Conservation (phyloP, 2,329 filamentous ascomycete species). For the Fusarium marasasianum region DNA sequence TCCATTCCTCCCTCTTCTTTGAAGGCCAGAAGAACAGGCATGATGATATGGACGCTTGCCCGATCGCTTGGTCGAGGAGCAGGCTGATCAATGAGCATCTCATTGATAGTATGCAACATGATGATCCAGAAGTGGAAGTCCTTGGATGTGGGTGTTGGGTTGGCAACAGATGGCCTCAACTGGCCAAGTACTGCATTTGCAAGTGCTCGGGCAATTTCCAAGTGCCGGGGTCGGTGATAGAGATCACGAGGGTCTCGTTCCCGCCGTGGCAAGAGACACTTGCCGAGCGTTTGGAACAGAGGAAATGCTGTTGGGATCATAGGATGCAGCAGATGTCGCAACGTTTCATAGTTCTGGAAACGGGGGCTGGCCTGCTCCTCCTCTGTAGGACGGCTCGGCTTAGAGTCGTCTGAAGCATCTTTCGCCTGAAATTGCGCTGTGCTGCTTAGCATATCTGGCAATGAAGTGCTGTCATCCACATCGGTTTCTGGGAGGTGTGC, state of each 20-base stretch:
- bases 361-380: conserved; percentile 55
- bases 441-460: conserved; percentile 46
- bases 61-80: conserved; percentile 59
- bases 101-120: conserved; percentile 79
- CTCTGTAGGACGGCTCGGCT: conserved; percentile 49
- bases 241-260: conserved; percentile 66
- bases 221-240: conserved; percentile 63
- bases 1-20: conserved; percentile 82
- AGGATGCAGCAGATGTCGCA: conserved; percentile 80
- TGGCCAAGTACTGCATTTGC: conserved; percentile 76
- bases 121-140: conserved; percentile 85
- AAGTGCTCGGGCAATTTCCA: conserved; percentile 70
- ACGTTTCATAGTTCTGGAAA: conserved; percentile 79
- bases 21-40: conserved; percentile 86
- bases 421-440: conserved; percentile 42
- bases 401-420: conserved; percentile 34
- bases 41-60: conserved; percentile 65
- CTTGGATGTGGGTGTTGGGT: conserved; percentile 61
- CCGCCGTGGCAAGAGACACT: conserved; percentile 79
- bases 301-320: conserved; percentile 83
- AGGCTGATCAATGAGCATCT: conserved; percentile 77
- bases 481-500: conserved; percentile 37
- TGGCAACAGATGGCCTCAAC: conserved; percentile 60
- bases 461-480: conserved; percentile 42
- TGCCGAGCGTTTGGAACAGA: conserved; percentile 87